These are phyloP conservation scores for Akanthomyces muscarius DNA, from an alignment of 2,329 filamentous ascomycete genomes.

Conservation along the genomic window DNA sequence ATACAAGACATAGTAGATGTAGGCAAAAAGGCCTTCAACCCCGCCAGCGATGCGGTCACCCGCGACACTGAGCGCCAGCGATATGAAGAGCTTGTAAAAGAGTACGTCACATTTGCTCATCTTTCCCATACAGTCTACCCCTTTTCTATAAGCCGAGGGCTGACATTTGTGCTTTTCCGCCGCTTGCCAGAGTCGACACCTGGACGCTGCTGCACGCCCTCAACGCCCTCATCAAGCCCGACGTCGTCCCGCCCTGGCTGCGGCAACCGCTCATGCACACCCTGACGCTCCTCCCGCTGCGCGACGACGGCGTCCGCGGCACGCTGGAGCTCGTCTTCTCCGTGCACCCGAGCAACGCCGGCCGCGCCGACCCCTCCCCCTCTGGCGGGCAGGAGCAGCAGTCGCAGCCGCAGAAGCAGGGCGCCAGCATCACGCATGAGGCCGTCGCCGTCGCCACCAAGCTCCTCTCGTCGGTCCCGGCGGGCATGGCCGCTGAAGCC, in stretches of 20 bases:
- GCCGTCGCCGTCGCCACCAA: conserved; percentile 60
- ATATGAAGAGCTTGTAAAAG: conserved; percentile 46
- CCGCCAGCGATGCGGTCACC: conserved; percentile 32
- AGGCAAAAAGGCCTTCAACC: conserved; percentile 48
- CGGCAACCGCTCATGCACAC: conserved; percentile 51
- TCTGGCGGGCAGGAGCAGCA: conserved; percentile 43
- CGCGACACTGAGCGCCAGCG: conserved; percentile 34
- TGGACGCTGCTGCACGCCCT: conserved; percentile 57
- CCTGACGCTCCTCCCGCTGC: conserved; percentile 58
- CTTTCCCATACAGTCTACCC: too few relatives aligned
- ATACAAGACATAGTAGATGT: conserved; percentile 34
- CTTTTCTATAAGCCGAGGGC: background rate
- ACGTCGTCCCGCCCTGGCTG: conserved; percentile 56
- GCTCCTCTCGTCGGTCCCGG: conserved; percentile 58
- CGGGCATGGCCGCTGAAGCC: conserved; percentile 45
- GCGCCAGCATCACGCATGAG: conserved; percentile 64
- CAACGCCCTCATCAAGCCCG: conserved; percentile 61
- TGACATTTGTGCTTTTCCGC: background rate
- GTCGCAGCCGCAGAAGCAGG: conserved; percentile 47
- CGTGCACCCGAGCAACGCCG: conserved; percentile 55
- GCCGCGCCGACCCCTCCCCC: conserved; percentile 33
- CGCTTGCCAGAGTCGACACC: conserved; percentile 31
- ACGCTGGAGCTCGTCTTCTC: conserved; percentile 69
- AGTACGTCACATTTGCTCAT: conserved; percentile 32
- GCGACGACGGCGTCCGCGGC: conserved; percentile 59